Percentiles rank a stretch among this genome's conserved stretches.
Conservation (phyloP, 108 stramenopile genomes). For the Pseudonitzschia multistriata region DNA sequence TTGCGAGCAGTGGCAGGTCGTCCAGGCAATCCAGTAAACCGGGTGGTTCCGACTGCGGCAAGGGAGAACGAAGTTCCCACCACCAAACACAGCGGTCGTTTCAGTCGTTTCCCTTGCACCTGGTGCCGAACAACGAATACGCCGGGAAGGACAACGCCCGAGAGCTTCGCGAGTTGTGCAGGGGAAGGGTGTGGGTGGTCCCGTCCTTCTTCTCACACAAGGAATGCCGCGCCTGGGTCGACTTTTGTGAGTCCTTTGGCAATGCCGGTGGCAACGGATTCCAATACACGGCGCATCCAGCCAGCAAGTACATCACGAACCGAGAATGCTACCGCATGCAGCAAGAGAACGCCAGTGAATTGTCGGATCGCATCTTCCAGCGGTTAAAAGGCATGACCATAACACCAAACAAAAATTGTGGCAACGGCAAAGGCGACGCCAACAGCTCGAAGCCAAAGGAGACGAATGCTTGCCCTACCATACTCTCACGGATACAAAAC, state of each 20-base stretch:
- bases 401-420: background rate
- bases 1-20: background rate
- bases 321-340: slow-evolving; percentile 72
- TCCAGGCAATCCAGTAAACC: background rate
- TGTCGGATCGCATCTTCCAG: slow-evolving; percentile 43
- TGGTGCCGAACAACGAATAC: background rate
- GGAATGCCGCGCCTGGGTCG: slow-evolving; percentile 86
- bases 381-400: slow-evolving; percentile 5
- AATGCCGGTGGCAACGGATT: slow-evolving; percentile 19
- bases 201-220: slow-evolving; percentile 45
- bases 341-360: slow-evolving; percentile 43
- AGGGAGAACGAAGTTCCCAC: background rate
- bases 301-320: slow-evolving; percentile 69
- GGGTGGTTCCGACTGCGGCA: background rate
- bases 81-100: background rate
- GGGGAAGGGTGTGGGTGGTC: slow-evolving; percentile 28
- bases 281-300: slow-evolving; percentile 56
- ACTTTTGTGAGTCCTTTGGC: slow-evolving; percentile 51
- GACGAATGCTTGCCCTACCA: no score
- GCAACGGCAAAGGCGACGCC: background rate
- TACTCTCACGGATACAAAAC: slow-evolving; percentile 31
- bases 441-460: no score
- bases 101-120: slow-evolving; percentile 4
- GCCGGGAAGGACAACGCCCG: background rate
- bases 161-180: slow-evolving; percentile 21